Percentiles rank a stretch among this genome's conserved stretches.
Evolutionary conservation across 1,284 basidiomycete species (phyloP).

Genomic region (Fomitopsis pinicola): DNA sequence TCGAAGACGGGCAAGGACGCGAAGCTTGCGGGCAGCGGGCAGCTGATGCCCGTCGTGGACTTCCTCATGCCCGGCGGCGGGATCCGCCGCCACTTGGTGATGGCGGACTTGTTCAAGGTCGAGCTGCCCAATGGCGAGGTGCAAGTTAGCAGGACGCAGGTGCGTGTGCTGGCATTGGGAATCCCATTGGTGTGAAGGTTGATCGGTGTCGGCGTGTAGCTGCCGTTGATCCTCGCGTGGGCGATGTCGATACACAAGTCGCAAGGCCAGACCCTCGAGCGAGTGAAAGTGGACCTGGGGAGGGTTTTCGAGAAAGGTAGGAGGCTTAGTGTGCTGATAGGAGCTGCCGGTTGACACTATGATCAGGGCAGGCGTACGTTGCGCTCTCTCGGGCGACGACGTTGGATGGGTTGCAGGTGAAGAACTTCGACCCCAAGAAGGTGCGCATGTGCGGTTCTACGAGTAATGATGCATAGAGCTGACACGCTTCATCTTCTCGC

Average conservation of each 20-base stretch:
- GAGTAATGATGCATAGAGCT: neutral
- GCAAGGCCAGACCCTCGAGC: conserved; percentile 85
- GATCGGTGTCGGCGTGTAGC: conserved; percentile 29
- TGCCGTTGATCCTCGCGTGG: conserved; percentile 85
- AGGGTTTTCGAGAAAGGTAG: conserved; percentile 87
- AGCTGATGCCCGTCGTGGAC: conserved; percentile 30
- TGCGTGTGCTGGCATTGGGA: conserved; percentile 26
- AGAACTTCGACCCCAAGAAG: conserved; percentile 73
- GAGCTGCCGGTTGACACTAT: conserved; percentile 5
- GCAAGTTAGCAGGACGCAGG: conserved; percentile 72
- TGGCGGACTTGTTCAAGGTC: conserved; percentile 78
- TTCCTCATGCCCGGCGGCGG: conserved; percentile 35
- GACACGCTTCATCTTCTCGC: neutral
- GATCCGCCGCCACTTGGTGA: conserved; percentile 38
- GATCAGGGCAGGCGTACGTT: conserved; percentile 71
- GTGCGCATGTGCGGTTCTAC: conserved; percentile 35
- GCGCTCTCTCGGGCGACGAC: conserved; percentile 90
- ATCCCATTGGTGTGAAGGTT: conserved; percentile 10
- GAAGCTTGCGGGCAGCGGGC: conserved; percentile 7
- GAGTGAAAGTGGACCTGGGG: conserved; percentile 80
- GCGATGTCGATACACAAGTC: conserved; percentile 96
- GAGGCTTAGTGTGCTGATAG: conserved; percentile 11
- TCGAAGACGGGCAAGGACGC: conserved; percentile 18
- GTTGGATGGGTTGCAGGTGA: conserved; percentile 79
- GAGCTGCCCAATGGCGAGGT: conserved; percentile 82